Conservation (phyloP, 768 basidiomycete species). For the Clitopilus hobsonii region DNA sequence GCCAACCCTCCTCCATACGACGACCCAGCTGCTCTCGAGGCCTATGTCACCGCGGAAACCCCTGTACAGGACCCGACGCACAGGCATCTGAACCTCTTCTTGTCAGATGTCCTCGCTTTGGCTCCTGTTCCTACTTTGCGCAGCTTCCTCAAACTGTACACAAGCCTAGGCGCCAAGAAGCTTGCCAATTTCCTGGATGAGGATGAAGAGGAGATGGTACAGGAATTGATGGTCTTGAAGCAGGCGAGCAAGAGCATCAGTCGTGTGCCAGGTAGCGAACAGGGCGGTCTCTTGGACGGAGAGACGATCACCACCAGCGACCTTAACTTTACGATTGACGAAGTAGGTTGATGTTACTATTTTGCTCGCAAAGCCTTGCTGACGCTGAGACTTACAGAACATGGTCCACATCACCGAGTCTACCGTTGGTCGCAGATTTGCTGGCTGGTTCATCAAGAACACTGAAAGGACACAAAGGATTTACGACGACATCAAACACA, state of each 20-base stretch:
- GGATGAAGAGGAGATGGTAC: conserved; percentile 91
- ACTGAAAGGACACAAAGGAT: conserved; percentile 89
- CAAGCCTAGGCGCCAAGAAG: conserved; percentile 87
- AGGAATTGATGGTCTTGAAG: conserved; percentile 97
- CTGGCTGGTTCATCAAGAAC: conserved; percentile 96
- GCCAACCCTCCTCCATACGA: conserved; percentile 95
- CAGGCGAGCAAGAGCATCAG: conserved; percentile 75
- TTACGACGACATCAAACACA: conserved; percentile 65
- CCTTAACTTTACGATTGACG: conserved; percentile 92
- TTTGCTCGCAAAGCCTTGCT: neutral
- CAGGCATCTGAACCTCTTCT: conserved; percentile 81
- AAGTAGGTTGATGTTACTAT: conserved; percentile 45
- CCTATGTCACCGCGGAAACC: conserved; percentile 22
- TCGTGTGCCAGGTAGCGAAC: conserved; percentile 52
- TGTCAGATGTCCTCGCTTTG: conserved; percentile 74
- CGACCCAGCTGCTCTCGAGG: conserved; percentile 48
- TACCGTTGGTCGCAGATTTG: conserved; percentile 88
- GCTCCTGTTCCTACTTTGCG: conserved; percentile 79
- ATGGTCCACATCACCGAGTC: conserved; percentile 97
- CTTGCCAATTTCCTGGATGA: conserved; percentile 88
- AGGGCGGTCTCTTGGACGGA: conserved; percentile 71
- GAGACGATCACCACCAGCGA: conserved; percentile 88
- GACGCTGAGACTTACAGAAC: conserved; percentile 46
- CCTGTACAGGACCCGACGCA: conserved; percentile 64
- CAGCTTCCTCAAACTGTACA: conserved; percentile 93